A percentile compares a stretch with the other conserved stretches of the same genome.
Evolutionary conservation across 371 early-diverging fungal genomes (phyloP).

Genomic region (Mucor piriformis): DNA sequence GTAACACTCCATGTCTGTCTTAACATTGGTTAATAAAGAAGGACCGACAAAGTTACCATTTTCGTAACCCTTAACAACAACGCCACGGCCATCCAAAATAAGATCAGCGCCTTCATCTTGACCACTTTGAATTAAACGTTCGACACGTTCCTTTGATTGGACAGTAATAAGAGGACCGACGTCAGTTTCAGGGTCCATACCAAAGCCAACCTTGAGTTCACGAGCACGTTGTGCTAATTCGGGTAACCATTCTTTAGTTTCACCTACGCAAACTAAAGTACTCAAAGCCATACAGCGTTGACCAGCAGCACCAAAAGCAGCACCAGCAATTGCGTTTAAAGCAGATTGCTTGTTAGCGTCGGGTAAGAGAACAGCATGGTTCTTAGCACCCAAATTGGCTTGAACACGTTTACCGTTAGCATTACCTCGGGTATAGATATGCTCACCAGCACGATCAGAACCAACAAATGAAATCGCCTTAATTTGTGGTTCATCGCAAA

Average conservation of each 20-base stretch:
- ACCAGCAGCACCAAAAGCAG: constrained; percentile 97
- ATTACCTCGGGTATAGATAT: constrained; percentile 90
- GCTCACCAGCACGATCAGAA: constrained; percentile 79
- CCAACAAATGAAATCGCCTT: constrained; percentile 97
- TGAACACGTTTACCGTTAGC: constrained; percentile 95
- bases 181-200: constrained; percentile 87
- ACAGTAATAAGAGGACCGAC: constrained; percentile 91
- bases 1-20: constrained; percentile 89
- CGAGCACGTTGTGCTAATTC: constrained; percentile 89
- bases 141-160: constrained; percentile 81
- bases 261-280: constrained; percentile 90
- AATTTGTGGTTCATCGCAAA: constrained; percentile 87
- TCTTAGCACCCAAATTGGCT: constrained; percentile 97
- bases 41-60: constrained; percentile 97
- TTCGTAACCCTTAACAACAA: constrained; percentile 71
- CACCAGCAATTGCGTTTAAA: constrained; percentile 89
- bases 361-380: constrained; percentile 94
- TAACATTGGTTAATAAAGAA: constrained; percentile 83
- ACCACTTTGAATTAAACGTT: constrained; percentile 81
- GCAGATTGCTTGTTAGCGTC: constrained; percentile 92
- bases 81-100: constrained; percentile 88
- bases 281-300: constrained; percentile 96
- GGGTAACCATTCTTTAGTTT: constrained; percentile 85
- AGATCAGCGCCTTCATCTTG: constrained; percentile 90
- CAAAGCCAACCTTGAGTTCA: constrained; percentile 84